Base-by-base conservation (phyloP, 306 rosid genomes). In the Quercus gilva region DNA sequence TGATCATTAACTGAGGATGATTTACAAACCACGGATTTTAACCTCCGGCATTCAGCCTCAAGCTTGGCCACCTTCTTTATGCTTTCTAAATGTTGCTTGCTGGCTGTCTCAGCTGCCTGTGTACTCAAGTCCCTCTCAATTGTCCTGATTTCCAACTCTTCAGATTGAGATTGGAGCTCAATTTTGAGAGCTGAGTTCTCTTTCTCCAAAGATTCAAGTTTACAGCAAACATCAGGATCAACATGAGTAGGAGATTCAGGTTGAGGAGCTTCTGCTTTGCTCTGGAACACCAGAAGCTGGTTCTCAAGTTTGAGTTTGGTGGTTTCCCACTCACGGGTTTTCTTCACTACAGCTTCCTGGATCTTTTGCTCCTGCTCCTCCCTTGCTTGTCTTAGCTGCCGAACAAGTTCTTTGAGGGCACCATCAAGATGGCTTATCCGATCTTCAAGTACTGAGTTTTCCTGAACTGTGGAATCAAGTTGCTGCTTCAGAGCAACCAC, bases 361-460 rank as follows among this genome's bases (percentile, higher is more conserved):
- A 91, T 79, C 75, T 83, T 89, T 67, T 86, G 87, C 79, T 91
- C 98, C 73, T 90, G 96, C 75, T 91, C 96, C 41, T 96, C 98
- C 83, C 97, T 91, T 60, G 94, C 89, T 82, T 90, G 98, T 82
- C 99, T 91, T 70, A 93, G 88, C 88, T 96, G 98, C 81, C 97
- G 88, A 75, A 96, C 99, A 60, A 98, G 94, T 85, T 96, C 99
- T 85, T 89, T 96, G 51, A 96, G 94, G 51, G 99, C 99, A 71
- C 94, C 96, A 78, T 96, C 98, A 70, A 96, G 93, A 89, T 93
- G 99, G 29, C 87, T 78, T 65, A 84, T 93, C 37, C 94, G 90
- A 77, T 93, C 94, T 85, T 90, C 97, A 52, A 96, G 70, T 51
- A 78, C 83, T 1, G 89, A 89, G 78, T 91, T 96, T 89, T 86